These are phyloP conservation scores for Cordyceps militaris DNA, from an alignment of 2,329 filamentous ascomycete species.

Conservation along the genomic window DNA sequence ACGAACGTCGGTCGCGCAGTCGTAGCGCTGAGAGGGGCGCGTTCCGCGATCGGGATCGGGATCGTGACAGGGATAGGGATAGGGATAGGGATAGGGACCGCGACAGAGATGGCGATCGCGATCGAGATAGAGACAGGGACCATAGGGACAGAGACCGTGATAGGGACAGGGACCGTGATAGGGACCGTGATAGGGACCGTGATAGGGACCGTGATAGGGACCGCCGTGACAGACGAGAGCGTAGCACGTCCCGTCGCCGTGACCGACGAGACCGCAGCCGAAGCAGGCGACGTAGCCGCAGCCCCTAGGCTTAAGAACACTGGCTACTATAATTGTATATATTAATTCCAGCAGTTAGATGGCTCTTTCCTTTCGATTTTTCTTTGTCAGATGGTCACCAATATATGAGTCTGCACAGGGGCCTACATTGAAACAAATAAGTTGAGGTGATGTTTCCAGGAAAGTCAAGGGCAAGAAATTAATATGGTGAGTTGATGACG, in stretches of 20 bases:
- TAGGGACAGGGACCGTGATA: conserved; percentile 20
- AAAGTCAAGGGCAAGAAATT: too few species aligned
- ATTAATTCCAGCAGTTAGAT: background rate
- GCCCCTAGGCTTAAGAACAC: conserved; percentile 19
- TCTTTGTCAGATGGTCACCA: too few species aligned
- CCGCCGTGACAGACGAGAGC: conserved; percentile 20
- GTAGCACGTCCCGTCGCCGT: conserved; percentile 26
- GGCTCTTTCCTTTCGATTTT: too few species aligned
- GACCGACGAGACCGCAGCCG: conserved; percentile 28
- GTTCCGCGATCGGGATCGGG: conserved; percentile 28
- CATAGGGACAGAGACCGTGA: conserved; percentile 27
- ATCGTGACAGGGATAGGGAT: conserved; percentile 21
- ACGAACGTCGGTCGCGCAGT: conserved; percentile 31
- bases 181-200: conserved; percentile 21
- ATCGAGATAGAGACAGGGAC: conserved; percentile 28
- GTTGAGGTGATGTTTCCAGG: too few species aligned
- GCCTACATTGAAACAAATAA: too few species aligned
- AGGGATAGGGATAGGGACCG: conserved; percentile 19
- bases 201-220: conserved; percentile 23
- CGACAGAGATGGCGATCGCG: conserved; percentile 26
- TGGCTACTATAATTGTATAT: background rate
- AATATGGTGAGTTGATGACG: too few species aligned
- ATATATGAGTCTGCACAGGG: too few species aligned
- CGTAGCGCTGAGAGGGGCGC: conserved; percentile 20
- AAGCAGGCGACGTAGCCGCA: conserved; percentile 35